These are phyloP conservation scores for Aspergillus udagawae DNA, from an alignment of 2,329 filamentous ascomycete species.

Conservation along the genomic window DNA sequence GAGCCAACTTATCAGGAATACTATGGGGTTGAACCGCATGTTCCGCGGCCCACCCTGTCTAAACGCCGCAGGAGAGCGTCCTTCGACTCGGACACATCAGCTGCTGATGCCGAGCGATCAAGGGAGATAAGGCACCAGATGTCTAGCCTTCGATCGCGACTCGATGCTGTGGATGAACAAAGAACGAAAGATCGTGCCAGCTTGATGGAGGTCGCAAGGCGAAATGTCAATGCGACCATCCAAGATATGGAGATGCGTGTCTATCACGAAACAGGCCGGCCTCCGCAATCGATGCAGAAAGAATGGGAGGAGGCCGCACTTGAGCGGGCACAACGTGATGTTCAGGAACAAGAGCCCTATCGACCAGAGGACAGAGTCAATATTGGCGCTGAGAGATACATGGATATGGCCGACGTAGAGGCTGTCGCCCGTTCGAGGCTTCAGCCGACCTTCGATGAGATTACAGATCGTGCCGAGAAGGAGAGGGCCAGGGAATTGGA, in stretches of 20 bases:
- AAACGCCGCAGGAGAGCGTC: slow-evolving; percentile 61
- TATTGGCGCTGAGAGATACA: slow-evolving; percentile 75
- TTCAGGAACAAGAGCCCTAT: slow-evolving; percentile 60
- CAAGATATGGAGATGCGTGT: slow-evolving; percentile 79
- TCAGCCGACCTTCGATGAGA: slow-evolving; percentile 80
- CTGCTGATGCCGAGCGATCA: slow-evolving; percentile 65
- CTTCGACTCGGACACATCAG: slow-evolving; percentile 58
- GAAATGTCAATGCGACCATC: slow-evolving; percentile 77
- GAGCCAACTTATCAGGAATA: slow-evolving; percentile 71
- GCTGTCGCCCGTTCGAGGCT: slow-evolving; percentile 72
- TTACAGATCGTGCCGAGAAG: slow-evolving; percentile 71
- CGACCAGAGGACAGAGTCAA: slow-evolving; percentile 55
- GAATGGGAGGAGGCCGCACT: slow-evolving; percentile 78
- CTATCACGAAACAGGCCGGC: slow-evolving; percentile 69
- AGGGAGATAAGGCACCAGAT: slow-evolving; percentile 73
- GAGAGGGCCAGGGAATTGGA: slow-evolving; percentile 65
- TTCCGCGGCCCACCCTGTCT: slow-evolving; percentile 46
- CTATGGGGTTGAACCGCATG: slow-evolving; percentile 60
- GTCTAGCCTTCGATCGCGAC: slow-evolving; percentile 71
- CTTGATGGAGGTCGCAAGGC: slow-evolving; percentile 73
- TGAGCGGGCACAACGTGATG: slow-evolving; percentile 61
- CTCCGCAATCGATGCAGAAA: slow-evolving; percentile 63
- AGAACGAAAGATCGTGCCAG: slow-evolving; percentile 69
- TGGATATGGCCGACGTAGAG: slow-evolving; percentile 74
- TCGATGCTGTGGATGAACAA: slow-evolving; percentile 28